Evolutionary conservation across 331 rosid species (phyloP), one percentile per base, ranked within the genome.

Genomic region (Quercus phellos): DNA sequence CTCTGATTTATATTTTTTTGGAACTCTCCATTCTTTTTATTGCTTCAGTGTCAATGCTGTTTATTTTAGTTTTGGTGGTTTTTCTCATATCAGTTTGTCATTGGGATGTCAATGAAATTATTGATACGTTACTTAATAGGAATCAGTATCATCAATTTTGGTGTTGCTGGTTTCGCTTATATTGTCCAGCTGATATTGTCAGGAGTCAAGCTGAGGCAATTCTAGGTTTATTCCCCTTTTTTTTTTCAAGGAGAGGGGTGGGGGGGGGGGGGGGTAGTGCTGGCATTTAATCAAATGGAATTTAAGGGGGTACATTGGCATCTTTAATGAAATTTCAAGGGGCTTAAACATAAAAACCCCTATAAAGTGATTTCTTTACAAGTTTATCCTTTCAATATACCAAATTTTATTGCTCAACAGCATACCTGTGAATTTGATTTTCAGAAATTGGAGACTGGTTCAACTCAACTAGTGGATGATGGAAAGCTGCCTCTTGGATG

Each of bases 401-500:
- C 74, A 42, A 80, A 67, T 64, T 51, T 27, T 46, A 51, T 75
- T 74, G 24, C 76, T 78, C 79, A 58, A 77, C 68, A 30, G 68
- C 21, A 32, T 83, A 58, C 55, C 68, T 18, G 53, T 42, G 30
- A 66, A 60, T 82, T 79, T 77, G 63, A 70, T 58, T 88, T 88
- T 83, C 96, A 94, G 98, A 78, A 69, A 27, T 60, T 68, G 59
- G 88, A 82, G 43, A 84, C 75, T 56, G 42, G 78, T 68, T 81
- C 93, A 76, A 80, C 80, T 78, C 87, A 81, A 82, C 81, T 14
- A 51, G 70, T 27, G 59, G 90, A 82, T 74, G 76, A 82, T 63
- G 83, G 81, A 70, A 85, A 79, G 70, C 82, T 92, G 83, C 91
- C 87, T 84, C 73, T 81, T 21, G 94, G 92, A 88, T 94, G 98